These are phyloP conservation scores for Monascus purpureus DNA, from an alignment of 495 filamentous ascomycete species.

Conservation along the genomic window DNA sequence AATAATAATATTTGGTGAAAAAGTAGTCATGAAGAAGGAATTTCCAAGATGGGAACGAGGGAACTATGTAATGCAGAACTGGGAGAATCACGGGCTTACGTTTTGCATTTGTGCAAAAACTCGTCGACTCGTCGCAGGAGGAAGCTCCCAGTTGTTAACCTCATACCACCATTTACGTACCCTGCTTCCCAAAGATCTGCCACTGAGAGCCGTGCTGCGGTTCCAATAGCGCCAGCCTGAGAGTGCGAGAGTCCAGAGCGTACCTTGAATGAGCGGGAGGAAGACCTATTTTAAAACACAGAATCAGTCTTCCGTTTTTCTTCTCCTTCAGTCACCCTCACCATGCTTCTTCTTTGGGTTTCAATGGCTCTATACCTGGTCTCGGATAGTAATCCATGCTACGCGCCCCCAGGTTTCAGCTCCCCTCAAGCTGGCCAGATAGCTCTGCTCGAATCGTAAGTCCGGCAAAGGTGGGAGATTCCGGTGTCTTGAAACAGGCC, in stretches of 20 bases:
- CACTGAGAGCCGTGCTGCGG: constrained; percentile 51
- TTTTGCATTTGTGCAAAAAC: constrained; percentile 30
- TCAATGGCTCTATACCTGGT: no score
- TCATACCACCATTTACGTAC: constrained; percentile 81
- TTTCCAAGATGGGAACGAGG: no score
- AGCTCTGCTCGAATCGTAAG: constrained; percentile 93
- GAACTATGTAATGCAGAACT: no score
- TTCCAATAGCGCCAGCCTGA: constrained; percentile 80
- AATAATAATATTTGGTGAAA: neutral
- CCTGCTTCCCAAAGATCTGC: constrained; percentile 53
- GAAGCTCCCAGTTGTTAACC: constrained; percentile 74
- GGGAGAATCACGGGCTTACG: no score
- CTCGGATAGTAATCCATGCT: constrained; percentile 68
- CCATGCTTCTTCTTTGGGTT: no score
- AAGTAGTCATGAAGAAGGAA: no score
- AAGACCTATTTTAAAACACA: constrained; percentile 41
- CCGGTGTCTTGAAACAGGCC: constrained; percentile 34
- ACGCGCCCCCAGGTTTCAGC: constrained; percentile 67
- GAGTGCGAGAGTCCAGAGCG: constrained; percentile 66
- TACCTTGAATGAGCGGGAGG: constrained; percentile 70
- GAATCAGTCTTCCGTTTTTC: neutral
- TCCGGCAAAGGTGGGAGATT: constrained; percentile 79
- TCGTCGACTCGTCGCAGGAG: constrained; percentile 17
- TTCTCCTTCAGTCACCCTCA: neutral
- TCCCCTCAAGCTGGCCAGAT: constrained; percentile 66